A percentile compares a stretch with the other conserved stretches of the same genome.
Evolutionary conservation across 2,329 filamentous ascomycete species (phyloP).

Genomic region (Pseudogymnoascus sp.): DNA sequence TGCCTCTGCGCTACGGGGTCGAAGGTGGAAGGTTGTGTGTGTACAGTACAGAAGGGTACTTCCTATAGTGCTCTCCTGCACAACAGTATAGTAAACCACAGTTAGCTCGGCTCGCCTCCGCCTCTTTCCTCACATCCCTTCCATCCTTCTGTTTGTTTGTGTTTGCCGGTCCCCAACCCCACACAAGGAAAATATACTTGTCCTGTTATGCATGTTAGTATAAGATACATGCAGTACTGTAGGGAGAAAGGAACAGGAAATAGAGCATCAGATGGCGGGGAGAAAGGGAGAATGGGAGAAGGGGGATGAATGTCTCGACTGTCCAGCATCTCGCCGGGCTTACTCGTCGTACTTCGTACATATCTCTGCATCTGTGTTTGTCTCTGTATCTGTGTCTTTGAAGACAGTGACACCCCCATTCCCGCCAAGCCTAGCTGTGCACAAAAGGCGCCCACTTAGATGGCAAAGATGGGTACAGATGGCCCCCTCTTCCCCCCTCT

Average conservation of each 20-base stretch:
- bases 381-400: neutral
- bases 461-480: neutral
- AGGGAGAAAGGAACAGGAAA: neutral
- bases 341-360: constrained; percentile 1
- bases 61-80: neutral
- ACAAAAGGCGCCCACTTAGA: constrained; percentile 4
- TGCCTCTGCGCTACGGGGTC: neutral
- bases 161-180: neutral
- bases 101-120: neutral
- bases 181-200: neutral
- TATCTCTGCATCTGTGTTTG: neutral
- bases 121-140: neutral
- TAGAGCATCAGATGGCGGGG: neutral
- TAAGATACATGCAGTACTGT: neutral
- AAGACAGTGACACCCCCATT: constrained; percentile 4
- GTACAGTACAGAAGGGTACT: constrained; percentile 4
- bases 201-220: neutral
- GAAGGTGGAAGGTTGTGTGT: neutral
- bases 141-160: neutral
- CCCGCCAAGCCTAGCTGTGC: neutral
- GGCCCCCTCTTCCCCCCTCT: neutral
- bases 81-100: too few species aligned
- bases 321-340: neutral
- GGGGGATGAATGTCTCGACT: neutral
- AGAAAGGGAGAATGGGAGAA: neutral